Conservation (phyloP, 2,329 filamentous ascomycete genomes). For the Pezicula neosporulosa region DNA sequence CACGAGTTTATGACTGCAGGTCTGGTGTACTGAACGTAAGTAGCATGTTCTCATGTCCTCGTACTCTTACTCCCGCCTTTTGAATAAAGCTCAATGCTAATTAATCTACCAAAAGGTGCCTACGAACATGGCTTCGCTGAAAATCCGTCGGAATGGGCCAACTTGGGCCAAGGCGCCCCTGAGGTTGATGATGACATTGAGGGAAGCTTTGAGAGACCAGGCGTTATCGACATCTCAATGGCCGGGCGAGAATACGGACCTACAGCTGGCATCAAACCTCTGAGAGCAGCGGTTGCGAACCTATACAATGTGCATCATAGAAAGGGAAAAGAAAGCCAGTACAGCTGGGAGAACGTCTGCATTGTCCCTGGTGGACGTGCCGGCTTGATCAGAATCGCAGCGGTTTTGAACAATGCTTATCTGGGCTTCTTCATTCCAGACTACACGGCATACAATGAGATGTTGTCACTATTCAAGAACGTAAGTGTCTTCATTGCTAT, state of each 20-base stretch:
- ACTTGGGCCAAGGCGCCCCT: constrained; percentile 89
- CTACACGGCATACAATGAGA: constrained; percentile 97
- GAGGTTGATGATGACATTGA: constrained; percentile 92
- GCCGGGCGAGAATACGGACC: constrained; percentile 87
- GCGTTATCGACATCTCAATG: constrained; percentile 72
- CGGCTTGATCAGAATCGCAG: constrained; percentile 90
- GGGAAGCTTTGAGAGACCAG: constrained; percentile 82
- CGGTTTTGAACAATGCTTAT: constrained; percentile 88
- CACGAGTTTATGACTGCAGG: too few relatives aligned
- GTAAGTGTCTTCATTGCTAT: constrained; percentile 37
- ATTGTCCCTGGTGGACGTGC: constrained; percentile 93
- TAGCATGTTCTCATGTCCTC: too few relatives aligned
- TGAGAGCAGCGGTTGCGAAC: constrained; percentile 83
- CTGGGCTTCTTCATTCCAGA: constrained; percentile 92
- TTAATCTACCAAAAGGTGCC: constrained; percentile 48
- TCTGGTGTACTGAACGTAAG: too few relatives aligned
- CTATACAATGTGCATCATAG: constrained; percentile 94
- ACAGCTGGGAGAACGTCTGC: constrained; percentile 96
- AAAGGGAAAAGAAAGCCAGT: constrained; percentile 81
- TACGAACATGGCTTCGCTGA: constrained; percentile 86
- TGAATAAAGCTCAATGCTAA: too few relatives aligned
- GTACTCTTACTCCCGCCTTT: too few relatives aligned
- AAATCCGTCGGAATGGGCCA: constrained; percentile 81
- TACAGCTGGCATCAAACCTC: constrained; percentile 87
- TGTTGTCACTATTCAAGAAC: constrained; percentile 93